Evolutionary conservation across 176 grass and related monocot species (phyloP).

Genomic region (Cenchrus purpureus): DNA sequence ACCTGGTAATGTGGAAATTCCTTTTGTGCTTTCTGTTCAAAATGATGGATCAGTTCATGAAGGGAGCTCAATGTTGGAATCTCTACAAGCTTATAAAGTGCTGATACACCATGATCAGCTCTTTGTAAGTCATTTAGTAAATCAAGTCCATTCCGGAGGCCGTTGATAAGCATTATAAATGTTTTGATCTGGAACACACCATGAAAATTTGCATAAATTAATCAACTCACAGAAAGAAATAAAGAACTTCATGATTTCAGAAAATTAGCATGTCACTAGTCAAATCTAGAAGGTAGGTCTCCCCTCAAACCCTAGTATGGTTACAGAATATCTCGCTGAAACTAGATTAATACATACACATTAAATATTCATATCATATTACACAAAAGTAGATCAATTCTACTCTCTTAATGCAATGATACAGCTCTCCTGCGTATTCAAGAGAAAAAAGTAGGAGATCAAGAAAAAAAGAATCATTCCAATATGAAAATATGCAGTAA

Average conservation of each 20-base stretch:
- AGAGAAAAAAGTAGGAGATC: background rate
- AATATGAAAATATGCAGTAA: background rate
- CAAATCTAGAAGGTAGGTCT: conserved; percentile 4
- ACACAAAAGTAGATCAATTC: background rate
- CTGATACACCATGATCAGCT: conserved; percentile 63
- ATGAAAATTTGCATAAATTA: conserved; percentile 32
- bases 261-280: conserved; percentile 1
- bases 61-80: conserved; percentile 72
- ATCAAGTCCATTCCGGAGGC: conserved; percentile 68
- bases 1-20: conserved; percentile 80
- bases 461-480: background rate
- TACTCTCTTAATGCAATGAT: too few relatives aligned
- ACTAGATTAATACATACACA: background rate
- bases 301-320: background rate
- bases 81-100: conserved; percentile 69
- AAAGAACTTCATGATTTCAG: conserved; percentile 23
- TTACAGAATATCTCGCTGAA: background rate
- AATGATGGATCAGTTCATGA: conserved; percentile 57
- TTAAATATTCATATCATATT: background rate
- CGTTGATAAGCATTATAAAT: conserved; percentile 83
- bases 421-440: too few relatives aligned
- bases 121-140: conserved; percentile 69
- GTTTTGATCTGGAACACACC: conserved; percentile 78
- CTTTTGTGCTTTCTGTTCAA: conserved; percentile 64
- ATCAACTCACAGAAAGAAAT: background rate